Base-by-base conservation (phyloP, 306 rosid species). In the Adenanthera pavonina region DNA sequence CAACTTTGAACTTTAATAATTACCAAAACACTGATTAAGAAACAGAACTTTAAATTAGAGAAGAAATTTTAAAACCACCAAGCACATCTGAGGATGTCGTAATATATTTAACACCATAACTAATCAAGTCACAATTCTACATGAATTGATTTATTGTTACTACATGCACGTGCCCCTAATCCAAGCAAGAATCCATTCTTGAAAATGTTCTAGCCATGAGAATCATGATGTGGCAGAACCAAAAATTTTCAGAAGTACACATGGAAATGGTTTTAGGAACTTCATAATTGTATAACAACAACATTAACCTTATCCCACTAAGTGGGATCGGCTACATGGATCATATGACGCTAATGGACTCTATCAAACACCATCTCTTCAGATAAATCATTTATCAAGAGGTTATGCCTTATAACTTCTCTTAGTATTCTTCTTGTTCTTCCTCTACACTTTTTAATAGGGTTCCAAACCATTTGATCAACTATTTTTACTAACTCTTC, bases 61-160 rank as follows among this genome's bases (percentile, higher is more conserved):
- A 51, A 35, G 12, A 38, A 48, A 47, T 14, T 16, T 49, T 15
- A 15, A 40, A 74, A 74, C 13, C 43, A 65, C 33, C 12, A 38
- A 30, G 46, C 79, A 54, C 30, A 66, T 41, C 46, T 40, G 69
- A 13, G 33, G 4, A 30, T 57, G 61, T 40, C 25, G 70, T 71
- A 33, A 36, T 75, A 19, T 44, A 19, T 68, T 46, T 75, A 52
- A 67, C 53, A 46, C 16, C 44, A 70, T 16, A 14, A 48, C 54
- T 66, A 57, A 43, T 57, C n/a, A 20, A 12, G 11, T 67, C 61
- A 56, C 41, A 34, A 74, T 16, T 56, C 6, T 0, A 19, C 33
- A 64, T 51, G 68, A 80, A 60, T 40, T 14, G 40, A 62, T 62
- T 80, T 61, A 61, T 80, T 36, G 34, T 40, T 41, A 74, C 46